Percentiles rank a stretch among this genome's conserved stretches.
These are phyloP conservation scores for Liquidambar formosana DNA, from an alignment of 164 flowering plant species.

Conservation along the genomic window DNA sequence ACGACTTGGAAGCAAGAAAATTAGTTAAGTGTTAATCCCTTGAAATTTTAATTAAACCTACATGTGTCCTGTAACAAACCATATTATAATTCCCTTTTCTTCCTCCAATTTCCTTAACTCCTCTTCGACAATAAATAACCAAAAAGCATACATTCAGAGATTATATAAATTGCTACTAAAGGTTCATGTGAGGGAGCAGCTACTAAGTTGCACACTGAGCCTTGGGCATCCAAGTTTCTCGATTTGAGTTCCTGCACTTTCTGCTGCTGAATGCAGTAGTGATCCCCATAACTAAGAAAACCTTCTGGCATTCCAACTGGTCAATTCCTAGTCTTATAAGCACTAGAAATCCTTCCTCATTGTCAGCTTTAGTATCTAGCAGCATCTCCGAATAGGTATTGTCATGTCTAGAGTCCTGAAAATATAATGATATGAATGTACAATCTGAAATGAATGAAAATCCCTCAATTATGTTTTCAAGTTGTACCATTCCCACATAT, in stretches of 20 bases:
- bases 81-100: conserved; percentile 85
- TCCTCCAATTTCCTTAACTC: conserved; percentile 62
- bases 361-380: conserved; percentile 60
- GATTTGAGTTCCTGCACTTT: conserved; percentile 81
- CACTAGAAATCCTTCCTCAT: conserved; percentile 42
- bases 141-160: not conserved
- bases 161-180: not conserved
- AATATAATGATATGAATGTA: conserved; percentile 9
- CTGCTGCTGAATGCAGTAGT: conserved; percentile 94
- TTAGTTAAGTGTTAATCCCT: not conserved
- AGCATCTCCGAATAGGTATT: conserved; percentile 79
- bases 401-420: conserved; percentile 87
- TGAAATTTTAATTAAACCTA: conserved; percentile 15
- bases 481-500: no score
- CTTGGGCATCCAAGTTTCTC: conserved; percentile 98
- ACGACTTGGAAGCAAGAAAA: conserved; percentile 11
- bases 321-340: conserved; percentile 31
- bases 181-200: not conserved
- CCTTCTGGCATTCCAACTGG: conserved; percentile 47
- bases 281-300: conserved; percentile 92
- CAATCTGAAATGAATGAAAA: no score
- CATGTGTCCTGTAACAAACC: conserved; percentile 97
- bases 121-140: conserved; percentile 53
- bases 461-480: no score
- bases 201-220: conserved; percentile 27